Evolutionary conservation across 208 protist species (phyloP).

Genomic region (Tritrichomonas musculus): DNA sequence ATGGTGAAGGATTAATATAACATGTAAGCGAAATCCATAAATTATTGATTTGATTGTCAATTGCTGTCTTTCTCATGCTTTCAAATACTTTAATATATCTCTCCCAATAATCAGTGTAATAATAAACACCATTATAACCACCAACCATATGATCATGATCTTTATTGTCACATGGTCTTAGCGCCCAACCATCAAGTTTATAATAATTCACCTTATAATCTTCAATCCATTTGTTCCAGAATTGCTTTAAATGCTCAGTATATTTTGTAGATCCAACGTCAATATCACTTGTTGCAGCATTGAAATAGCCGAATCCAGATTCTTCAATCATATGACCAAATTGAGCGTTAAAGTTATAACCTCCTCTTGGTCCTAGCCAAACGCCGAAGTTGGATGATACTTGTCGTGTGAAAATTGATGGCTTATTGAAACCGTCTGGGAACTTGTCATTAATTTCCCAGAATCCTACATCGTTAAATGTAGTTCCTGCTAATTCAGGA

Average conservation of each 20-base stretch:
- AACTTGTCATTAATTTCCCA: background rate
- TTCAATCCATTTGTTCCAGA: background rate
- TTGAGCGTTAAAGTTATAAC: background rate
- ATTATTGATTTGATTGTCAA: background rate
- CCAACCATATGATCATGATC: background rate
- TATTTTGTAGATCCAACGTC: background rate
- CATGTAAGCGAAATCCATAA: background rate
- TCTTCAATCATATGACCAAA: background rate
- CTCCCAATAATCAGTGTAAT: background rate
- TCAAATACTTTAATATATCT: background rate
- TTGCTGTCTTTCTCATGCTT: background rate
- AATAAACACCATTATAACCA: background rate
- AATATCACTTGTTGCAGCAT: background rate
- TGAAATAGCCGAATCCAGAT: background rate
- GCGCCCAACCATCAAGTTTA: background rate
- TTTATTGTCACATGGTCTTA: background rate
- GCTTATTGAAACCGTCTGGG: background rate
- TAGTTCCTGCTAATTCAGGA: background rate
- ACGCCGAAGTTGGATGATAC: background rate
- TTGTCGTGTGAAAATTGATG: background rate
- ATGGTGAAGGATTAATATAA: background rate
- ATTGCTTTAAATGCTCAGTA: background rate
- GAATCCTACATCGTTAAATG: background rate
- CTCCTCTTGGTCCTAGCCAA: background rate
- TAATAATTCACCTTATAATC: background rate